Evolutionary conservation across 2,329 filamentous ascomycete genomes (phyloP).

Genomic region (Calonectria pseudoturangicola): DNA sequence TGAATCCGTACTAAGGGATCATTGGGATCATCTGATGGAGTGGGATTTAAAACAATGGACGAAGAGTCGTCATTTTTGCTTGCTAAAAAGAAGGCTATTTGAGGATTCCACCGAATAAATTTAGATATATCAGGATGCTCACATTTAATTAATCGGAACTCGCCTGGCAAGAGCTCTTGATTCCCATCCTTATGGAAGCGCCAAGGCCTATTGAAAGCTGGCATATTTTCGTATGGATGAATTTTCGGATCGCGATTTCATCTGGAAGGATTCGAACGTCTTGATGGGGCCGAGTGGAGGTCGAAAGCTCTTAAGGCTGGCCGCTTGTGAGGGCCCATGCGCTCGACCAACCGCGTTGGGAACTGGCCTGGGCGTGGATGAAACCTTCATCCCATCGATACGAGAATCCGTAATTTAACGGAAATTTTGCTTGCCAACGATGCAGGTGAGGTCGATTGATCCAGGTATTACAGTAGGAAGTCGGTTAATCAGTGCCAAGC

Average conservation of each 20-base stretch:
- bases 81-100: not conserved
- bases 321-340: not conserved
- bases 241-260: no score
- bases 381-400: not conserved
- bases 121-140: not conserved
- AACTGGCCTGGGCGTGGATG: not conserved
- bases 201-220: not conserved
- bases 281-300: not conserved
- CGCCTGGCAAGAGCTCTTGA: not conserved
- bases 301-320: not conserved
- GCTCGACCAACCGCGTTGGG: not conserved
- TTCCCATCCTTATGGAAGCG: not conserved
- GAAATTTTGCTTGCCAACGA: no score
- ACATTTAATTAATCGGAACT: slow-evolving; percentile 5
- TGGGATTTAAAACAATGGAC: not conserved
- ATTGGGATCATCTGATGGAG: slow-evolving; percentile 24
- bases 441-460: no score
- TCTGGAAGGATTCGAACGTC: not conserved
- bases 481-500: no score
- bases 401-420: not conserved
- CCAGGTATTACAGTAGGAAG: no score
- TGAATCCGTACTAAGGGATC: slow-evolving; percentile 5
- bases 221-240: not conserved
- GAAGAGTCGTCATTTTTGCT: not conserved
- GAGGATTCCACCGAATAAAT: no score